Evolutionary conservation across 495 filamentous ascomycete species (phyloP), one percentile per base, ranked within the genome.

Genomic region (Annulohypoxylon moriforme): DNA sequence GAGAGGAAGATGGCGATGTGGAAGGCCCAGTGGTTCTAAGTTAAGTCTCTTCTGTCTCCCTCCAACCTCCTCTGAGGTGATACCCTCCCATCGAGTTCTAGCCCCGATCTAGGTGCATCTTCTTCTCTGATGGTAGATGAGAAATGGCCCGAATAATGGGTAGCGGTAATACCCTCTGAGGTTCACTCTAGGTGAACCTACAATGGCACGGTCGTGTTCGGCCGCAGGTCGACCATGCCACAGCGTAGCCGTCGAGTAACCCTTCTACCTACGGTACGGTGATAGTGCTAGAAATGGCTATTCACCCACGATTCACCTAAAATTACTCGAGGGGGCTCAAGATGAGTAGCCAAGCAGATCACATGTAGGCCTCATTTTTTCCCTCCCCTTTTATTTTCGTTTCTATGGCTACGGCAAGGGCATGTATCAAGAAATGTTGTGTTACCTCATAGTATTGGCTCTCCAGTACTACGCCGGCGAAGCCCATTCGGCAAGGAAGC

Each of bases 241-340:
- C 64, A 68, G 34, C 69, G 63, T 72, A 53, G 13, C 64, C 58
- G 64, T 68, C 40, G 60, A 53, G 52, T 29, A 67, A 60, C 64
- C 33, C 22, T 25, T 36, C 47, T 50, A 49, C 50, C 24, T 50
- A 66, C 36, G 25, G 18, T 66, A 53, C 47, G 47, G 47, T 52
- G 47, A 63, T 25, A 55, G 46, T 56, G 42, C 29, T 52, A 46
- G 44, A 25, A 50, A 44, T 36, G 55, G 47, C 25, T 14, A 42
- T 62, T 31, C 60, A 57, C 42, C 44, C 36, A 34, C 10, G 20
- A 16, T 47, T 60, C 52, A 53, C 60, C 33, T 53, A 36, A 40
- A 31, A 52, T 64, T 27, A 31, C 53, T 69, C 14, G 33, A 64
- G 22, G 38, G 33, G 10, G 24, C 13, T 63, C n/a, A 31, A 69